phyloP scores from a whole-genome alignment of 495 filamentous ascomycete species.

The Xylaria telfairii region DNA sequence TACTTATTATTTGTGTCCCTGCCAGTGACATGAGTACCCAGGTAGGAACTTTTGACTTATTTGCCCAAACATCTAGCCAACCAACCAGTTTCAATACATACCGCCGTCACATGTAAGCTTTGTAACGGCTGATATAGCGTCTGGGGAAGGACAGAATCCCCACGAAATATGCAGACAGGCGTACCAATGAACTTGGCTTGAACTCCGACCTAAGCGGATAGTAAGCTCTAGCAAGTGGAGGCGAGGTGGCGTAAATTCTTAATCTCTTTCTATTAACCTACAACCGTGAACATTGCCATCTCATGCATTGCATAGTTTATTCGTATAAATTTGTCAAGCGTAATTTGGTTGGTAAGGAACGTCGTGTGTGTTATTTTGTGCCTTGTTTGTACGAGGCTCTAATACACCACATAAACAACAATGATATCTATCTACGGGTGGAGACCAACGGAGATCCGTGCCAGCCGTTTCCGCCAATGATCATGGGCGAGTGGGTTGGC shows the following conservation, averaged over 20 bases:
- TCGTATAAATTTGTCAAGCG: not conserved
- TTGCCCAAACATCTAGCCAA: not conserved
- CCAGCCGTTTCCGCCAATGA: slow-evolving; percentile 13
- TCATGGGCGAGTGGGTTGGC: not conserved
- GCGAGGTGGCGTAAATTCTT: slow-evolving; percentile 7
- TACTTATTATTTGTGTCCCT: not conserved
- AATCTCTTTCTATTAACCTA: not conserved
- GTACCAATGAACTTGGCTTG: not conserved
- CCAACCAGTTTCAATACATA: not conserved
- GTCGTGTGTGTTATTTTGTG: not conserved
- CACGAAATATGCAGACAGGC: not conserved
- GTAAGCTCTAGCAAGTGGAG: not conserved
- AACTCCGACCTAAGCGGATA: not conserved
- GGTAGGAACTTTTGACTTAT: not conserved
- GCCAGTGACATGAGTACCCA: not conserved
- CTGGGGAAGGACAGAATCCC: slow-evolving; percentile 12
- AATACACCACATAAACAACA: not conserved
- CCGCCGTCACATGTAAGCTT: not conserved
- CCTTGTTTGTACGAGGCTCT: not conserved
- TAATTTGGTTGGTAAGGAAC: slow-evolving; percentile 1
- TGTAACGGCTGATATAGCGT: slow-evolving; percentile 10
- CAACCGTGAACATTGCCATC: slow-evolving; percentile 1
- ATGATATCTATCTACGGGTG: slow-evolving; percentile 5
- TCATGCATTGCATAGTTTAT: slow-evolving; percentile 10
- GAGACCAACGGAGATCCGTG: slow-evolving; percentile 2